Percentiles rank a stretch among this genome's conserved stretches.
phyloP scores from a whole-genome alignment of 2,329 filamentous ascomycete genomes.

The Thielaviopsis ethacetica region DNA sequence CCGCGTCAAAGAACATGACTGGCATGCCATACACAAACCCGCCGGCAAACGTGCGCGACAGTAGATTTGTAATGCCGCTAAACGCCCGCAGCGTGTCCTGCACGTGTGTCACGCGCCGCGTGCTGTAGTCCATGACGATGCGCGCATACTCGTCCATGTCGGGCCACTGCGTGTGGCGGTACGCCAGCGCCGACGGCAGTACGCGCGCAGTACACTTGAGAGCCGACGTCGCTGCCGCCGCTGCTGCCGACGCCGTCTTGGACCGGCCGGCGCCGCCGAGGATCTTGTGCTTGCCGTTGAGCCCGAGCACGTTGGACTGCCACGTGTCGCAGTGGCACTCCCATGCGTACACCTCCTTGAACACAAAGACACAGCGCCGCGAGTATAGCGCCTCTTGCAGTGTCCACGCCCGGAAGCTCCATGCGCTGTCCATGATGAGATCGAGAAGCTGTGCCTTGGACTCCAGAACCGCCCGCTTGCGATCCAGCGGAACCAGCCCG shows the following conservation, averaged over 20 bases:
- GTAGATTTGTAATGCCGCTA: slow-evolving; percentile 25
- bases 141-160: slow-evolving; percentile 29
- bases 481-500: slow-evolving; percentile 23
- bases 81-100: slow-evolving; percentile 28
- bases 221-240: slow-evolving; percentile 1
- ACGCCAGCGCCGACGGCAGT: slow-evolving; percentile 21
- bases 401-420: slow-evolving; percentile 28
- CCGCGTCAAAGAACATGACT: slow-evolving; percentile 28
- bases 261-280: slow-evolving; percentile 10
- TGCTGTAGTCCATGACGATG: slow-evolving; percentile 27
- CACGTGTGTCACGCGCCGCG: slow-evolving; percentile 22
- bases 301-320: slow-evolving; percentile 16
- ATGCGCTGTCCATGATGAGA: slow-evolving; percentile 22
- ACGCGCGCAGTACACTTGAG: slow-evolving; percentile 21
- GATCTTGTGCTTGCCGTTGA: slow-evolving; percentile 13
- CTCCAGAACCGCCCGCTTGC: slow-evolving; percentile 16
- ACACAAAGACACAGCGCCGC: slow-evolving; percentile 27
- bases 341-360: slow-evolving; percentile 27
- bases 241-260: neutral
- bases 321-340: slow-evolving; percentile 30
- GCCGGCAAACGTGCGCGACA: slow-evolving; percentile 25
- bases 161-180: slow-evolving; percentile 26
- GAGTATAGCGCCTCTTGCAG: slow-evolving; percentile 28
- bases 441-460: slow-evolving; percentile 21
- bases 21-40: slow-evolving; percentile 31